Conservation (phyloP, 2,329 filamentous ascomycete genomes). For the Trichoderma arundinaceum region DNA sequence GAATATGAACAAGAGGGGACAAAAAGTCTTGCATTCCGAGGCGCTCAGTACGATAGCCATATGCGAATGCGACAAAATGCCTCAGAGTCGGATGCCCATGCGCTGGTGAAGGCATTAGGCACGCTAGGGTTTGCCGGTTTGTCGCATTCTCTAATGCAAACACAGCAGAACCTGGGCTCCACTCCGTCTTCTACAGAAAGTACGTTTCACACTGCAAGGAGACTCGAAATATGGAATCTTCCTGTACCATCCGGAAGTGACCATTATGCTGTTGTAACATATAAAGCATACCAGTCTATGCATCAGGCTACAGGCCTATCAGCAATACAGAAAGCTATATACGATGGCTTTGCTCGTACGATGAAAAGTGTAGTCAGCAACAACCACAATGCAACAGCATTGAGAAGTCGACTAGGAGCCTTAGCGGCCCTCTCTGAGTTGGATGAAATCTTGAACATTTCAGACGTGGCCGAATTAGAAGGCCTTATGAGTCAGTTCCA, state of each 20-base stretch:
- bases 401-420: slow-evolving; percentile 63
- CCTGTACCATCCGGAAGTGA: slow-evolving; percentile 69
- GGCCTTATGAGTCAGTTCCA: slow-evolving; percentile 68
- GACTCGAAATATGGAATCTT: slow-evolving; percentile 90
- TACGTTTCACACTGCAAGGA: slow-evolving; percentile 79
- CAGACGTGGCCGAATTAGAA: slow-evolving; percentile 64
- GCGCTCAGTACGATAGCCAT: slow-evolving; percentile 87
- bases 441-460: slow-evolving; percentile 73
- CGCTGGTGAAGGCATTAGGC: slow-evolving; percentile 77
- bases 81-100: slow-evolving; percentile 65
- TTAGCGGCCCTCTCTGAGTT: slow-evolving; percentile 80
- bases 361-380: slow-evolving; percentile 62
- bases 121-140: slow-evolving; percentile 84
- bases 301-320: slow-evolving; percentile 66
- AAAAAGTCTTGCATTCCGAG: slow-evolving; percentile 87
- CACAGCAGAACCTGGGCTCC: slow-evolving; percentile 65
- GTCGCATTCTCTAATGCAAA: slow-evolving; percentile 77
- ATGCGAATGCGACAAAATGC: slow-evolving; percentile 66
- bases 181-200: slow-evolving; percentile 67
- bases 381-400: slow-evolving; percentile 55
- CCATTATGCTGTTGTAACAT: slow-evolving; percentile 72
- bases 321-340: slow-evolving; percentile 62
- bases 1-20: slow-evolving; percentile 88
- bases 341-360: slow-evolving; percentile 65
- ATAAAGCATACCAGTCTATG: slow-evolving; percentile 80